Evolutionary conservation across 164 flowering plant species (phyloP).

Genomic region (Chimonanthus salicifolius): DNA sequence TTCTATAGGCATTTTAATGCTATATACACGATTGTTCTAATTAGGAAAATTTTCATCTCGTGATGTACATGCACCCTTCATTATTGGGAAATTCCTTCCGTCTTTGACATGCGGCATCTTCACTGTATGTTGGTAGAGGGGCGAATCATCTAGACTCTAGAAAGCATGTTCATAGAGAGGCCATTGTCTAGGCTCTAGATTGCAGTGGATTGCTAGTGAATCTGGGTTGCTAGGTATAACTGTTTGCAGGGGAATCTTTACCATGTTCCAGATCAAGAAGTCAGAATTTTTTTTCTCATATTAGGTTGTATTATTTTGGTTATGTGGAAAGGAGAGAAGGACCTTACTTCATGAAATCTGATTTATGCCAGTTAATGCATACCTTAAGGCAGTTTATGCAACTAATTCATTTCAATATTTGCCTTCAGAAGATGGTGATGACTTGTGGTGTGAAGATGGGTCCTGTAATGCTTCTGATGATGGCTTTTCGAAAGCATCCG

Average conservation of each 20-base stretch:
- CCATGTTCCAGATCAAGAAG: not conserved
- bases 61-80: not conserved
- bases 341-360: not conserved
- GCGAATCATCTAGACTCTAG: not conserved
- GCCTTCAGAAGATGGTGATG: slow-evolving; percentile 27
- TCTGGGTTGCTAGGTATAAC: not conserved
- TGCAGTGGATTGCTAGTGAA: too few species aligned
- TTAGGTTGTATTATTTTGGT: not conserved
- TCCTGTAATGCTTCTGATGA: slow-evolving; percentile 31
- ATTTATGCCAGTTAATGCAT: not conserved
- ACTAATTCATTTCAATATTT: slow-evolving; percentile 8
- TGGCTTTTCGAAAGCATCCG: slow-evolving; percentile 26
- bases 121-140: not conserved
- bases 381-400: not conserved
- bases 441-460: slow-evolving; percentile 38
- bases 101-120: too few species aligned
- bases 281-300: too few species aligned
- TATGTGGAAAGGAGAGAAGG: not conserved
- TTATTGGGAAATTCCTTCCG: too few species aligned
- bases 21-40: not conserved
- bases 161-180: not conserved
- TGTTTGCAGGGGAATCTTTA: not conserved
- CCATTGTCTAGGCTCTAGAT: too few species aligned
- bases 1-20: not conserved
- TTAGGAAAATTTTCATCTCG: not conserved